Evolutionary conservation across 2,329 filamentous ascomycete species (phyloP).

Genomic region (Aspergillus felis): DNA sequence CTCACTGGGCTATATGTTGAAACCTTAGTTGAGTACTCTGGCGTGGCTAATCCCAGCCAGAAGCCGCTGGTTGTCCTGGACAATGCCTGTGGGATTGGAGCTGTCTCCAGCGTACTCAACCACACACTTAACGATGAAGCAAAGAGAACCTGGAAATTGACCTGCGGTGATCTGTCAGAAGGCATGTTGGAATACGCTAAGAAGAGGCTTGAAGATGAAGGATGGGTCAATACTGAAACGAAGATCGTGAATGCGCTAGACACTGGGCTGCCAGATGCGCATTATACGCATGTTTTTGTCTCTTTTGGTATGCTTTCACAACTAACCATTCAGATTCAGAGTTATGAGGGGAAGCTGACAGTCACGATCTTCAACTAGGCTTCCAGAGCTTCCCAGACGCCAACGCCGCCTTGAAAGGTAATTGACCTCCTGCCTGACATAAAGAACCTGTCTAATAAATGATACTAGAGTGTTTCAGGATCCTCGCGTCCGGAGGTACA

Average conservation of each 20-base stretch:
- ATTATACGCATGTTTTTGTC: slow-evolving; percentile 45
- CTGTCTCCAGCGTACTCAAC: slow-evolving; percentile 47
- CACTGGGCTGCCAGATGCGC: slow-evolving; percentile 35
- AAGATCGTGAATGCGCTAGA: slow-evolving; percentile 48
- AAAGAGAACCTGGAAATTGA: slow-evolving; percentile 43
- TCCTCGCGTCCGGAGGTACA: slow-evolving; percentile 33
- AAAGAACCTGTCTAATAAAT: not conserved
- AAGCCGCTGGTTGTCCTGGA: slow-evolving; percentile 44
- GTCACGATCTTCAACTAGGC: slow-evolving; percentile 6
- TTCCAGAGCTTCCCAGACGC: slow-evolving; percentile 47
- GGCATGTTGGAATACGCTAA: slow-evolving; percentile 42
- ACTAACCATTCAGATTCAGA: not conserved
- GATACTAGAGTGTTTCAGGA: slow-evolving; percentile 27
- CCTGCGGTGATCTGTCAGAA: slow-evolving; percentile 49
- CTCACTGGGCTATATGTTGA: slow-evolving; percentile 29
- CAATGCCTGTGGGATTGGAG: slow-evolving; percentile 52
- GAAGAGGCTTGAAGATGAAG: slow-evolving; percentile 37
- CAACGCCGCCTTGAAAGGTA: slow-evolving; percentile 36
- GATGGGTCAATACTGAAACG: slow-evolving; percentile 47
- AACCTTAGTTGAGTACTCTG: slow-evolving; percentile 26
- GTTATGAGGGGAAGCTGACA: not conserved
- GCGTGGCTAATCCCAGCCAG: slow-evolving; percentile 18
- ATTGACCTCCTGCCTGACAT: not conserved
- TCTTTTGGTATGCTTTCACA: slow-evolving; percentile 37
- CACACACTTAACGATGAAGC: slow-evolving; percentile 35